A percentile compares a stretch with the other conserved stretches of the same genome.
phyloP scores from a whole-genome alignment of 352 stramenopile species.

The Phytophthora fragariaefolia region DNA sequence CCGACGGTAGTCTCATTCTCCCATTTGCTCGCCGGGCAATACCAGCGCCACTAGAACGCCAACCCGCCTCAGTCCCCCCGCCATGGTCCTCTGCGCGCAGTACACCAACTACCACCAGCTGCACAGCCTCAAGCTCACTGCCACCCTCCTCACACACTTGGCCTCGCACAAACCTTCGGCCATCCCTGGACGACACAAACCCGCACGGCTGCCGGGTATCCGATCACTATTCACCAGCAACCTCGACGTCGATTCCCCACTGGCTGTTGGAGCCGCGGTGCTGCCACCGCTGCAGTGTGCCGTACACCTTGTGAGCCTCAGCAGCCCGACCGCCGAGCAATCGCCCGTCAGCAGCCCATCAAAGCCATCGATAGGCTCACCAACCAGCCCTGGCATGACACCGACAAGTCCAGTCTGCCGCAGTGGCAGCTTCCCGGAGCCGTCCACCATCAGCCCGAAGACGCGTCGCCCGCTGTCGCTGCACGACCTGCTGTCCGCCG shows the following conservation, averaged over 20 bases:
- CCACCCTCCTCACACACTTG: slow-evolving; percentile 37
- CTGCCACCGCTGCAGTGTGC: slow-evolving; percentile 37
- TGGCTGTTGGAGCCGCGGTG: background rate
- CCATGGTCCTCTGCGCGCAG: slow-evolving; percentile 32
- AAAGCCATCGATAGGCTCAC: slow-evolving; percentile 39
- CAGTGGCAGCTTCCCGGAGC: background rate
- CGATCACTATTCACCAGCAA: slow-evolving; percentile 23
- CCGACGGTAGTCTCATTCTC: slow-evolving; percentile 37
- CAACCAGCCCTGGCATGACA: slow-evolving; percentile 43
- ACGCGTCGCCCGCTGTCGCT: slow-evolving; percentile 54
- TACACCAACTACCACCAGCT: slow-evolving; percentile 25
- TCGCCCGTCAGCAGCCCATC: slow-evolving; percentile 19
- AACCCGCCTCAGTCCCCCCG: slow-evolving; percentile 3
- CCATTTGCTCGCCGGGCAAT: slow-evolving; percentile 42
- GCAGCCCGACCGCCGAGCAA: slow-evolving; percentile 4
- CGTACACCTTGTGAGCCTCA: slow-evolving; percentile 23
- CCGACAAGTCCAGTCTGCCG: slow-evolving; percentile 13
- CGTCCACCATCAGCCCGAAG: slow-evolving; percentile 30
- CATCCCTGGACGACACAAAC: slow-evolving; percentile 30
- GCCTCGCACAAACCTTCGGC: slow-evolving; percentile 19
- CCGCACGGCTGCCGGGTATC: slow-evolving; percentile 26
- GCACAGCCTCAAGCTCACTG: slow-evolving; percentile 38
- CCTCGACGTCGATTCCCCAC: background rate
- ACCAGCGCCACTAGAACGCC: slow-evolving; percentile 13
- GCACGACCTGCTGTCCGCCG: slow-evolving; percentile 57